These are phyloP conservation scores for Xanthoconium stramineum DNA, from an alignment of 768 basidiomycete genomes.

Conservation along the genomic window DNA sequence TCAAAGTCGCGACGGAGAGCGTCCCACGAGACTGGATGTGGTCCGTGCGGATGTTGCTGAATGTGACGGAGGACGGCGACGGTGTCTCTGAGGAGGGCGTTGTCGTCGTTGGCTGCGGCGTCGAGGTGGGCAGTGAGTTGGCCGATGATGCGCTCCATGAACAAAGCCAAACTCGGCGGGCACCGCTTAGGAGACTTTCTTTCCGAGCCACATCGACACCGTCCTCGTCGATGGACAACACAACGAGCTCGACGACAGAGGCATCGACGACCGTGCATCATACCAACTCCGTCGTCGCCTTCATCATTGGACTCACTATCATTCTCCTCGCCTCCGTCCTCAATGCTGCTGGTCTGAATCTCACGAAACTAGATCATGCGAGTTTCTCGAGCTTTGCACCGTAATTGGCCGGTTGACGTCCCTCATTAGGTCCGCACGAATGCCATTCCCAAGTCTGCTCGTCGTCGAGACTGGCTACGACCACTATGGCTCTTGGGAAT, in stretches of 20 bases:
- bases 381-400: conserved; percentile 24
- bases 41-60: conserved; percentile 20
- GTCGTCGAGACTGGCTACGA: conserved; percentile 75
- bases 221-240: conserved; percentile 18
- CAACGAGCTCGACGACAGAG: conserved; percentile 20
- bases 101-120: conserved; percentile 3
- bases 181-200: conserved; percentile 20
- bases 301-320: conserved; percentile 84
- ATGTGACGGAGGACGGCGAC: conserved; percentile 19
- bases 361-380: conserved; percentile 92
- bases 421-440: conserved; percentile 62
- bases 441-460: conserved; percentile 69
- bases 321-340: conserved; percentile 81
- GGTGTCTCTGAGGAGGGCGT: conserved; percentile 20
- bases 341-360: conserved; percentile 89
- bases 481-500: conserved; percentile 92
- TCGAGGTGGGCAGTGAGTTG: conserved; percentile 19
- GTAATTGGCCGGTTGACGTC: not conserved
- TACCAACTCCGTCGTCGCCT: conserved; percentile 61
- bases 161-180: not conserved
- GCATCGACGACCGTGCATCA: conserved; percentile 30
- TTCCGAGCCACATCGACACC: not conserved
- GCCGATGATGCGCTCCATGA: conserved; percentile 29
- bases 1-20: conserved; percentile 18
- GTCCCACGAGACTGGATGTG: conserved; percentile 23